Base-by-base conservation (phyloP, 257 asterid genomes). In the Misopates orontium region DNA sequence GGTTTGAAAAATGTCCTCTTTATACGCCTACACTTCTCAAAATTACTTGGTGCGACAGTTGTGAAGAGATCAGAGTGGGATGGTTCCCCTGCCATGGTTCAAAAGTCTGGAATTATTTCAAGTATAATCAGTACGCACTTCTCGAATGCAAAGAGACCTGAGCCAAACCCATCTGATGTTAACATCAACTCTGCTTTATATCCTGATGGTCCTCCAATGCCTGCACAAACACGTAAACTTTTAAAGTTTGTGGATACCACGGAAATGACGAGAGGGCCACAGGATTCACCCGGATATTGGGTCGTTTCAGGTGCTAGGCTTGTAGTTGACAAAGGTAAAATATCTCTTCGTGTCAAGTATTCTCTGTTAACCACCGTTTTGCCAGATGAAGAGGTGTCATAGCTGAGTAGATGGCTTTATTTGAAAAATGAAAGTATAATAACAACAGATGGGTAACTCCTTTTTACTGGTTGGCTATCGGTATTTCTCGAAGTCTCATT, bases 261-360 rank as follows among this genome's bases (percentile, higher is more conserved):
- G 1, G 95, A 87, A 77, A 87, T 87, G 92, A 78, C 71, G 8
- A 82, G 95, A 60, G 92, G 95, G 48, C 92, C 95, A 17, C 90
- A 87, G 79, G 85, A 87, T 66, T 41, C 83, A 1, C 92, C 95
- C 0, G 95, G 95, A 12, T 87, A 87, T 71, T 87, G 95, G 95
- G 88, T 85, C 4, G 92, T 87, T 36, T 87, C 92, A 24, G 95
- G 95, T 60, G 95, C 88, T 42, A 76, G 95, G 78, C 89, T 87
- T 60, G 77, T 80, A 1, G 92, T 83, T 23, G 95, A 87, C 14
- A 78, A 67, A 47, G 88, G 90, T 56, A 83, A 78, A 72, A 81
- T 87, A 67, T 87, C 84, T 4, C 81, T 87, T 19, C 85, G 92
- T 18, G 95, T 81, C 10, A 87, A 87, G 71, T 87, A 85, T 70